phyloP scores from a whole-genome alignment of 2,329 filamentous ascomycete species.

The Exophiala bonariae region DNA sequence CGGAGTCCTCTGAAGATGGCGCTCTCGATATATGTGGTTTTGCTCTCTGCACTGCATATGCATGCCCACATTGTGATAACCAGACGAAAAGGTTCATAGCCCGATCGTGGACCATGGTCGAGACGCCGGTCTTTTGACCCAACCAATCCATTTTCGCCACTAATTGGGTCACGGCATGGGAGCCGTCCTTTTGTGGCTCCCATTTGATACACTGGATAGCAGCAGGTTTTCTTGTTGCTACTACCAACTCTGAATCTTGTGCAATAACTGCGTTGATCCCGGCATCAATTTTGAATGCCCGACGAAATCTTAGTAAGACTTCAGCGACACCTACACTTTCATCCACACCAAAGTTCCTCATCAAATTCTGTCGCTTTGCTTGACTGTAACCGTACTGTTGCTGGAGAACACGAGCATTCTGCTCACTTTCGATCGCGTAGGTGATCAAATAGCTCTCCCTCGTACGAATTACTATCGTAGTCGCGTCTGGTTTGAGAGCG shows the following conservation, averaged over 20 bases:
- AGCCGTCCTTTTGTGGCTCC: slow-evolving; percentile 78
- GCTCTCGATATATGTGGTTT: slow-evolving; percentile 39
- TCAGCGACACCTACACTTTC: slow-evolving; percentile 82
- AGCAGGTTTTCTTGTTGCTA: slow-evolving; percentile 85
- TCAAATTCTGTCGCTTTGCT: slow-evolving; percentile 45
- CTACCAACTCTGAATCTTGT: slow-evolving; percentile 86
- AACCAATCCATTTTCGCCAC: slow-evolving; percentile 85
- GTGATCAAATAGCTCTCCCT: slow-evolving; percentile 85
- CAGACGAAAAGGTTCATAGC: slow-evolving; percentile 96
- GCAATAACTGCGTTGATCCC: slow-evolving; percentile 86
- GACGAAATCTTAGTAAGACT: slow-evolving; percentile 86
- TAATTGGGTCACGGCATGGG: slow-evolving; percentile 87
- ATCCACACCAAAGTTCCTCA: slow-evolving; percentile 66
- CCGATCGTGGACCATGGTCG: slow-evolving; percentile 88
- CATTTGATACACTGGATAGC: slow-evolving; percentile 97
- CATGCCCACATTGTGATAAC: slow-evolving; percentile 84
- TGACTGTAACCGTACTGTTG: slow-evolving; percentile 66
- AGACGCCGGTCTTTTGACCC: slow-evolving; percentile 71
- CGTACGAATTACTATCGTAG: slow-evolving; percentile 89
- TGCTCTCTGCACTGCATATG: slow-evolving; percentile 82
- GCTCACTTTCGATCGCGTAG: slow-evolving; percentile 85
- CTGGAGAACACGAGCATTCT: slow-evolving; percentile 79
- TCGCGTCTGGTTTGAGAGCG: slow-evolving; percentile 84
- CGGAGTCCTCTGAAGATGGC: slow-evolving; percentile 35
- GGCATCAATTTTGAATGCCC: slow-evolving; percentile 97